Base-by-base conservation (phyloP, 139 green algal species). In the Klebsormidium nitens region DNA sequence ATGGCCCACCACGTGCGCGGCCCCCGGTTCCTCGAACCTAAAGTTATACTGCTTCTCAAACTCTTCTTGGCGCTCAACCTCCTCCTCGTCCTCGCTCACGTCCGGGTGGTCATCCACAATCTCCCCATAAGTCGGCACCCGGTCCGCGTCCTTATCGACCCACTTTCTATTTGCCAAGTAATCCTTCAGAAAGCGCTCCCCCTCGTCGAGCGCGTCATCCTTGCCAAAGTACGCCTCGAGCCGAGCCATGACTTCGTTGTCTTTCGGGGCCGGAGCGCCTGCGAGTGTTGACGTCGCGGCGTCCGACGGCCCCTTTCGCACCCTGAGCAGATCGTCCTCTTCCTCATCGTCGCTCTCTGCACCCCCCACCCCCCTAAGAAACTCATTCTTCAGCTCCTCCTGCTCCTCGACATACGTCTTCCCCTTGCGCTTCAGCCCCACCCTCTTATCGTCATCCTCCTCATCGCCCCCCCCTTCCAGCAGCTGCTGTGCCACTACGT, bases 41-140 rank as follows among this genome's bases (percentile, higher is more conserved):
- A 96, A 97, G 81, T 97, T 98, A 72, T 95, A 97, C 2, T 52
- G 44, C 2, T 81, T 77, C 80, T 98, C 93, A 74, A 92, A 97
- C 5, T 69, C 36, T 37, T 97, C 92, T 26, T 84, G 83, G 69
- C 83, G 11, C 31, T 93, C 78, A 36, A 95, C 31, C 58, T 85
- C 85, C 48, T 84, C 62, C 62, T 93, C 88, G 66, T 96, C 90
- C 59, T 95, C 89, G 5, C 94, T 83, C 17, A 87, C 77, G 19
- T 90, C 78, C 23, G 75, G 66, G 8, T 73, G 64, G 19, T 66
- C 61, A 1, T 66, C 78, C 17, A 78, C 50, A 3, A 84, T 62
- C 46, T 89, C 80, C 11, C 71, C 19, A 66, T 87, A 83, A 8
- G 44, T 65, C 11, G 83, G 79, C 50, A 81, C 74, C 1, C 74